These are phyloP conservation scores for Penicillium pulvis DNA, from an alignment of 495 filamentous ascomycete genomes.

Conservation along the genomic window DNA sequence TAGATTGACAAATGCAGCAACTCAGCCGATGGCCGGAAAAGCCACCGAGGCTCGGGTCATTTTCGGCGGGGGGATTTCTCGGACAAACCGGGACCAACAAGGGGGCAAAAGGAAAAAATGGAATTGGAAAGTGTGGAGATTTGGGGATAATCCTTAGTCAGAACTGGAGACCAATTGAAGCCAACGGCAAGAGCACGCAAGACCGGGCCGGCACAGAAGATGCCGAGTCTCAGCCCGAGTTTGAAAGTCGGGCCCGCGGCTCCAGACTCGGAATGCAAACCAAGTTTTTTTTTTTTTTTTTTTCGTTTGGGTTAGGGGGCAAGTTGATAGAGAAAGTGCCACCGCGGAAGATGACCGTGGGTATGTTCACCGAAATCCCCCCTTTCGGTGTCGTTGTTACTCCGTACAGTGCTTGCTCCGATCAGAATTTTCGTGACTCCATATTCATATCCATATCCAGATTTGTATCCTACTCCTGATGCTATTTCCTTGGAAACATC, in stretches of 20 bases:
- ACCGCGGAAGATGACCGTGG: constrained; percentile 19
- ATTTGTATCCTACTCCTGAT: not conserved
- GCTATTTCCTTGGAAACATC: not conserved
- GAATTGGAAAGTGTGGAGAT: constrained; percentile 5
- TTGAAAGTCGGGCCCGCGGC: constrained; percentile 19
- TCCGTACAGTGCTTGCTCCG: constrained; percentile 25
- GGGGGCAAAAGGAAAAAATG: constrained; percentile 2
- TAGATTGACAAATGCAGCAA: constrained; percentile 6
- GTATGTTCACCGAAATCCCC: constrained; percentile 17
- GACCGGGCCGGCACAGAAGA: constrained; percentile 26
- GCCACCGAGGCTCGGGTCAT: constrained; percentile 27
- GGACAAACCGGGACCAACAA: constrained; percentile 7
- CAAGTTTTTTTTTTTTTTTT: not conserved
- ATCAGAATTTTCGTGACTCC: constrained; percentile 11
- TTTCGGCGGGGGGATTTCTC: constrained; percentile 14
- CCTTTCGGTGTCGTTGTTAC: constrained; percentile 15
- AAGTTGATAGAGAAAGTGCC: constrained; percentile 1
- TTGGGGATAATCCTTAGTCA: constrained; percentile 3
- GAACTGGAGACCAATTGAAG: constrained; percentile 6
- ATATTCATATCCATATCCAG: not conserved
- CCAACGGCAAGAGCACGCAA: constrained; percentile 18
- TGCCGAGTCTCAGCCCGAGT: constrained; percentile 23
- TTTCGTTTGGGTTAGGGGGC: not conserved
- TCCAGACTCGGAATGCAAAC: constrained; percentile 11
- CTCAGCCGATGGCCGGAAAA: not conserved